Evolutionary conservation across 805 yeast genomes (phyloP).

Genomic region (Yamadazyma nakazawae): DNA sequence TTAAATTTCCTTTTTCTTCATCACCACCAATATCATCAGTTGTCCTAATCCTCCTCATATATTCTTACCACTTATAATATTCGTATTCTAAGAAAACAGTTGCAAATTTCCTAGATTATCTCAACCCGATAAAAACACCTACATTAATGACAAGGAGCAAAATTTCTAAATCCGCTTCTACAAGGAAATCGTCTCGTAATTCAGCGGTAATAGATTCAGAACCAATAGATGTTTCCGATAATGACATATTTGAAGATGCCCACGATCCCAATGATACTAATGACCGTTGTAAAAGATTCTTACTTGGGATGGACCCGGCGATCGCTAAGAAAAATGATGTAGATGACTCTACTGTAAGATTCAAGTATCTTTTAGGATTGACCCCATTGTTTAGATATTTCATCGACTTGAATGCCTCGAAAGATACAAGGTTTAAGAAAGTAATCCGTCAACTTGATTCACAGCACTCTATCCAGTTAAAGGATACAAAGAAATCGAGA

Average conservation of each 20-base stretch:
- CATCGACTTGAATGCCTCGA: constrained; percentile 75
- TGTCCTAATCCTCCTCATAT: not conserved
- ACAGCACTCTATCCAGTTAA: constrained; percentile 38
- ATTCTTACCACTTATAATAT: not conserved
- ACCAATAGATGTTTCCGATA: not conserved
- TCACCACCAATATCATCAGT: not conserved
- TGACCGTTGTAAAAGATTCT: constrained; percentile 28
- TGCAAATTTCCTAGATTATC: not conserved
- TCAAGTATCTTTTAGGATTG: constrained; percentile 73
- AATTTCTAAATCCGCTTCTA: not conserved
- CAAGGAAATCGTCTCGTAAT: not conserved
- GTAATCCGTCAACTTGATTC: constrained; percentile 55
- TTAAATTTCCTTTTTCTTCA: not conserved
- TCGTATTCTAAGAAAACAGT: not conserved
- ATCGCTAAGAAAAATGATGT: constrained; percentile 47
- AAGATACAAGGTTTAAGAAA: constrained; percentile 68
- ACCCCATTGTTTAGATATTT: constrained; percentile 88
- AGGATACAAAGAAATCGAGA: constrained; percentile 17
- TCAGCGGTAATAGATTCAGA: not conserved
- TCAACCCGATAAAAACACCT: not conserved
- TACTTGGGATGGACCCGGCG: constrained; percentile 54
- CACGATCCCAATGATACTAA: not conserved
- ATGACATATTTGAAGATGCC: not conserved
- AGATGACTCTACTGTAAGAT: constrained; percentile 73
- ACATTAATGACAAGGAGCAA: constrained; percentile 5